Evolutionary conservation across 2,329 filamentous ascomycete genomes (phyloP).

Genomic region (Beauveria asiatica): DNA sequence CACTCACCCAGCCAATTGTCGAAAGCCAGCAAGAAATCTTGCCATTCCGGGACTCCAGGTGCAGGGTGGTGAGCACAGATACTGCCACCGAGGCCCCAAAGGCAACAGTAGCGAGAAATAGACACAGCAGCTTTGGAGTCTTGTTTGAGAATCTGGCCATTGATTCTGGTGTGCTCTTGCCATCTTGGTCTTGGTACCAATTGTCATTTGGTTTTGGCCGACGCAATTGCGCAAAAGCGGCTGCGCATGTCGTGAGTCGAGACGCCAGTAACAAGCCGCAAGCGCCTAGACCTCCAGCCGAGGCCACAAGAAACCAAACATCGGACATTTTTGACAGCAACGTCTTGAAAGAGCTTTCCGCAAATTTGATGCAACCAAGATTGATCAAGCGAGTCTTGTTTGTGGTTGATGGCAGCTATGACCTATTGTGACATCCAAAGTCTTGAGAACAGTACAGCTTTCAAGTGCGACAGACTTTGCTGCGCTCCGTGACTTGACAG

Average conservation of each 20-base stretch:
- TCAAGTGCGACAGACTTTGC: neutral
- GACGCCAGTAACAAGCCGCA: constrained; percentile 27
- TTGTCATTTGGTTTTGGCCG: constrained; percentile 27
- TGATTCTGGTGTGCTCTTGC: constrained; percentile 56
- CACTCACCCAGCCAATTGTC: constrained; percentile 53
- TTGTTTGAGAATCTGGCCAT: constrained; percentile 53
- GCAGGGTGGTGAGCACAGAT: constrained; percentile 44
- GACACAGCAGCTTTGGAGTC: constrained; percentile 44
- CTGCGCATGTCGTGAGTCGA: constrained; percentile 17
- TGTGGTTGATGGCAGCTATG: no score
- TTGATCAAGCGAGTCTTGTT: neutral
- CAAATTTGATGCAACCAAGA: neutral
- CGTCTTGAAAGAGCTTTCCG: neutral
- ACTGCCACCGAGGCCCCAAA: constrained; percentile 46
- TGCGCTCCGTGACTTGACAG: neutral
- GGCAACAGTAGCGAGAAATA: constrained; percentile 44
- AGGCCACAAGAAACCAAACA: neutral
- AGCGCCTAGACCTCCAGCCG: neutral
- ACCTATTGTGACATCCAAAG: neutral
- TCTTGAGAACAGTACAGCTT: neutral
- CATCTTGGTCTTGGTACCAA: constrained; percentile 61
- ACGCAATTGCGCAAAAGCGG: neutral
- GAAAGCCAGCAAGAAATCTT: constrained; percentile 51
- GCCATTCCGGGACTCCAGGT: constrained; percentile 25
- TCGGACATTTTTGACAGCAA: neutral